phyloP scores from a whole-genome alignment of 139 green algal genomes.

The Trebouxia sp. region DNA sequence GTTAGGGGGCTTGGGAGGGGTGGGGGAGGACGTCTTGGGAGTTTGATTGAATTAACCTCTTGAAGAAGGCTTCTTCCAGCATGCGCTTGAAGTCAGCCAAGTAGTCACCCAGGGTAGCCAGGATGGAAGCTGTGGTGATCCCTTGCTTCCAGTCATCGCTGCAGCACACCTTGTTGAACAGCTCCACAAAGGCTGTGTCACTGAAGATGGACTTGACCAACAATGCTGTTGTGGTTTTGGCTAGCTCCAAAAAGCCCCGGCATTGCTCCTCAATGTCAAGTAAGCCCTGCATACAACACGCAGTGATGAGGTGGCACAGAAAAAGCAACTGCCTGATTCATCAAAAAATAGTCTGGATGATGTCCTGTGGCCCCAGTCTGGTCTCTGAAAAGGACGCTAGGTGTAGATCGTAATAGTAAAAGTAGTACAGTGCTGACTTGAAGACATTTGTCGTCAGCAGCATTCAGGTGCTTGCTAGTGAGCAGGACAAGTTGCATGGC shows the following conservation, averaged over 20 bases:
- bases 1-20: too few relatives aligned
- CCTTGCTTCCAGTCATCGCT: slow-evolving; percentile 59
- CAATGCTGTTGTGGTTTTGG: slow-evolving; percentile 45
- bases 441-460: too few relatives aligned
- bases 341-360: background rate
- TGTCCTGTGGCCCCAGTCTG: too few relatives aligned
- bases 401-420: too few relatives aligned
- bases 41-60: slow-evolving; percentile 15
- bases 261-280: slow-evolving; percentile 72
- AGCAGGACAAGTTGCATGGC: too few relatives aligned
- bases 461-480: too few relatives aligned
- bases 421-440: too few relatives aligned
- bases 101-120: slow-evolving; percentile 84
- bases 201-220: slow-evolving; percentile 55
- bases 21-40: too few relatives aligned
- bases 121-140: slow-evolving; percentile 53
- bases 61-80: slow-evolving; percentile 51
- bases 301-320: background rate
- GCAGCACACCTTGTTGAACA: slow-evolving; percentile 51
- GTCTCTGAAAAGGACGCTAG: too few relatives aligned
- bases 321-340: background rate
- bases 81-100: slow-evolving; percentile 59
- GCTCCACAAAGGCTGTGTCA: slow-evolving; percentile 51
- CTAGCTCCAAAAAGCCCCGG: slow-evolving; percentile 69
- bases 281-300: slow-evolving; percentile 32